Conservation (phyloP, 495 filamentous ascomycete species). For the Aspergillus nidulans region DNA sequence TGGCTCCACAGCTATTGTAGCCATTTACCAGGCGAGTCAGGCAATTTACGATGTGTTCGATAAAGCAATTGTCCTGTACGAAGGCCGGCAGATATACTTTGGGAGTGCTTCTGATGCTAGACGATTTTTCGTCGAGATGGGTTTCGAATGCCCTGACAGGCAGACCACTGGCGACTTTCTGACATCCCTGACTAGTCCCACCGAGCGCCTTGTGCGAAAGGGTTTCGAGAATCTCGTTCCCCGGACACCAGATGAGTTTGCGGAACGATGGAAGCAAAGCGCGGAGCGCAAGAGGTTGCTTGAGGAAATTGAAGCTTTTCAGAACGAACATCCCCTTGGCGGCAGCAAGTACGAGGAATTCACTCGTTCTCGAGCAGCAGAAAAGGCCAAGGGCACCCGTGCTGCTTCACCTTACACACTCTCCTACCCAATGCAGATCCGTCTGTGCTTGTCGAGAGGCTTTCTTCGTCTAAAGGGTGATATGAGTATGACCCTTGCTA, state of each 20-base stretch:
- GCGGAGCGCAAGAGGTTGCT: conserved; percentile 61
- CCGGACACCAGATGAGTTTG: conserved; percentile 74
- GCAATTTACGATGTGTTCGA: conserved; percentile 73
- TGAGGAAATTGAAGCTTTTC: conserved; percentile 67
- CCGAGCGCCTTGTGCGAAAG: conserved; percentile 57
- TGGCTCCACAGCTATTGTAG: conserved; percentile 64
- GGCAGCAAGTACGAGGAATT: conserved; percentile 65
- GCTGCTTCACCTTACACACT: conserved; percentile 71
- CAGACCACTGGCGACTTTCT: conserved; percentile 78
- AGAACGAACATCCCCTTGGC: conserved; percentile 56
- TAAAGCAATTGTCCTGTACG: conserved; percentile 73
- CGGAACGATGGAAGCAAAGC: conserved; percentile 67
- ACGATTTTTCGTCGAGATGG: conserved; percentile 68
- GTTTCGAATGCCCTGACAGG: conserved; percentile 68
- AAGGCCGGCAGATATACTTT: conserved; percentile 81
- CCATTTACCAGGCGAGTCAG: conserved; percentile 81
- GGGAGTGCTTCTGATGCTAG: conserved; percentile 58
- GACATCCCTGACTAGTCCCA: conserved; percentile 70
- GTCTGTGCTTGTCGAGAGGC: conserved; percentile 70
- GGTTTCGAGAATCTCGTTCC: conserved; percentile 66
- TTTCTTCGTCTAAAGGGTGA: conserved; percentile 66
- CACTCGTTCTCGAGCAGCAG: conserved; percentile 58
- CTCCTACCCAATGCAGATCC: conserved; percentile 65
- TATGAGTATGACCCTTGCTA: conserved; percentile 62
- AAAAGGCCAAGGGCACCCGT: conserved; percentile 50